Percentiles rank a stretch among this genome's conserved stretches.
Evolutionary conservation across 1,284 basidiomycete genomes (phyloP).

Genomic region (Microbotryomycetes sp.): DNA sequence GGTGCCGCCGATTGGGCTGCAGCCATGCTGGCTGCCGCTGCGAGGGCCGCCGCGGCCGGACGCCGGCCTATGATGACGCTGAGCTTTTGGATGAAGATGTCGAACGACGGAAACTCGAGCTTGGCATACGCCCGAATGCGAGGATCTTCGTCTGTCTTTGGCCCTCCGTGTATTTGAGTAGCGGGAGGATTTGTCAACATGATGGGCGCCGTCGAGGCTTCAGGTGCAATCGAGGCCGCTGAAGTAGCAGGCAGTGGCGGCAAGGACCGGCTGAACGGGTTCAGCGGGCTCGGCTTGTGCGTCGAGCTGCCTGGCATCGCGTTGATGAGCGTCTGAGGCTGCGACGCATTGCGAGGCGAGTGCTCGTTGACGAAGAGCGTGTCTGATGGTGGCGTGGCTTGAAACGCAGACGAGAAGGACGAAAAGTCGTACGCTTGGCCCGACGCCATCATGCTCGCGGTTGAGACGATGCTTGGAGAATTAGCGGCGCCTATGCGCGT

Average conservation of each 20-base stretch:
- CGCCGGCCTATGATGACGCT: conserved; percentile 59
- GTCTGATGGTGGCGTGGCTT: background rate
- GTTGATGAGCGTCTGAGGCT: background rate
- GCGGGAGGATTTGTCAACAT: background rate
- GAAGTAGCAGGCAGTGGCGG: background rate
- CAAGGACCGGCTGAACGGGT: no score
- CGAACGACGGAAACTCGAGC: conserved; percentile 83
- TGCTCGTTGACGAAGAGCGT: background rate
- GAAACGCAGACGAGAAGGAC: conserved; percentile 5
- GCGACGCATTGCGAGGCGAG: background rate
- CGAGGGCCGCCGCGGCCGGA: conserved; percentile 10
- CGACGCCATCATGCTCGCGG: background rate
- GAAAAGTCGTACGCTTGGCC: background rate
- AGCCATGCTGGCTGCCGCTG: conserved; percentile 2
- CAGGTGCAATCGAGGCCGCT: background rate
- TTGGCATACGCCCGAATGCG: conserved; percentile 71
- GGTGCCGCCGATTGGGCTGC: background rate
- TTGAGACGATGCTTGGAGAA: background rate
- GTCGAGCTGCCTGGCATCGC: background rate
- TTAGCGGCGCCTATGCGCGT: background rate
- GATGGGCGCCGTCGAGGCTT: background rate
- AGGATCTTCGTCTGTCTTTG: background rate
- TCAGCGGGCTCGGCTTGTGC: background rate
- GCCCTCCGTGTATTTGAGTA: background rate
- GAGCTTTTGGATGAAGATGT: conserved; percentile 75